A percentile compares a stretch with the other conserved stretches of the same genome.
Evolutionary conservation across 257 asterid species (phyloP).

Genomic region (Cruciata laevipes): DNA sequence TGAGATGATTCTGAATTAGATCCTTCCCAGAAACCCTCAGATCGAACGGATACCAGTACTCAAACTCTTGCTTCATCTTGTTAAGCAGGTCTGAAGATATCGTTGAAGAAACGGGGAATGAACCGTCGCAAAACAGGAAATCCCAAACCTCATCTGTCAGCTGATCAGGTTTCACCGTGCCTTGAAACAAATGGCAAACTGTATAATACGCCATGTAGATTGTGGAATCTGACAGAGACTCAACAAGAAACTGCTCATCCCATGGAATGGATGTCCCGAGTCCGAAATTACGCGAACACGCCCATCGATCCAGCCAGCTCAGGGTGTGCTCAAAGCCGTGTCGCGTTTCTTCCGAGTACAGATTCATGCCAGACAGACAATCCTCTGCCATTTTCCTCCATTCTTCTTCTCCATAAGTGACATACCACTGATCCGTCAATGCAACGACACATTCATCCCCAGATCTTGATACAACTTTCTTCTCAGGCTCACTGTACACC

Average conservation of each 20-base stretch:
- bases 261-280: constrained; percentile 94
- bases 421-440: constrained; percentile 94
- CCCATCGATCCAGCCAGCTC: constrained; percentile 98
- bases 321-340: constrained; percentile 87
- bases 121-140: constrained; percentile 65
- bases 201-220: constrained; percentile 82
- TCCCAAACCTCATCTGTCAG: constrained; percentile 94
- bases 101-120: constrained; percentile 54
- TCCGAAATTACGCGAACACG: constrained; percentile 84
- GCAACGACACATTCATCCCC: constrained; percentile 99
- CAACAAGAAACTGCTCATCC: constrained; percentile 85
- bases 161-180: constrained; percentile 59
- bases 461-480: constrained; percentile 88
- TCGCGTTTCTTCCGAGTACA: constrained; percentile 74
- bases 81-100: constrained; percentile 45
- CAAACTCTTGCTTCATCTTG: constrained; percentile 82
- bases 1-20: constrained; percentile 87
- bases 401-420: constrained; percentile 73
- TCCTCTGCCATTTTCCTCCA: constrained; percentile 77
- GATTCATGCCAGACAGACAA: constrained; percentile 74
- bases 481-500: constrained; percentile 84
- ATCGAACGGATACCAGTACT: constrained; percentile 95
- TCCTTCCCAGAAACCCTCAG: constrained; percentile 95
- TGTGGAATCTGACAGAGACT: constrained; percentile 88
- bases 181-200: constrained; percentile 81